Evolutionary conservation across 75 land plant genomes (phyloP).

Genomic region (Pinus tabuliformis): DNA sequence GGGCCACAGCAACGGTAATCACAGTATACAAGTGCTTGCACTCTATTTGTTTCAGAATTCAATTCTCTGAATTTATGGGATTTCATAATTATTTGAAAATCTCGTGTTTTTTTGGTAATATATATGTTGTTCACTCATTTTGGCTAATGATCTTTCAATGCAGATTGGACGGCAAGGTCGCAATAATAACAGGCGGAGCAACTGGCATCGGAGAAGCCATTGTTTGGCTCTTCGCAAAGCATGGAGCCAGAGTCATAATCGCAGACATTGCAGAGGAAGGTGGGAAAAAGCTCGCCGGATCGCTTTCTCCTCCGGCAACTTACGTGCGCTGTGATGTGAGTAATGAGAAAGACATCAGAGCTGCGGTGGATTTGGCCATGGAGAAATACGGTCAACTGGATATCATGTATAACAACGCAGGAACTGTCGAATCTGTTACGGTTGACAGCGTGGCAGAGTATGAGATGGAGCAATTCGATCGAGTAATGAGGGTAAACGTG

Average conservation of each 20-base stretch:
- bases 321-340: slow-evolving; percentile 55
- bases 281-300: slow-evolving; percentile 22
- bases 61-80: too few relatives aligned
- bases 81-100: too few relatives aligned
- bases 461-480: slow-evolving; percentile 9
- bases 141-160: background rate
- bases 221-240: slow-evolving; percentile 27
- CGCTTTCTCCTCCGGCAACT: slow-evolving; percentile 37
- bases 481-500: slow-evolving; percentile 28
- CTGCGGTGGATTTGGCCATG: slow-evolving; percentile 43
- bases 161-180: slow-evolving; percentile 63
- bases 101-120: too few relatives aligned
- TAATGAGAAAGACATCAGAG: slow-evolving; percentile 31
- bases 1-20: too few relatives aligned
- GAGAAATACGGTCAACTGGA: slow-evolving; percentile 42
- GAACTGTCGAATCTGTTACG: slow-evolving; percentile 21
- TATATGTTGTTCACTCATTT: too few relatives aligned
- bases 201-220: slow-evolving; percentile 55
- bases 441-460: slow-evolving; percentile 20
- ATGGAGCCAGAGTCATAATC: slow-evolving; percentile 48
- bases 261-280: slow-evolving; percentile 30
- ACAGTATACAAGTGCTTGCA: too few relatives aligned
- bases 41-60: too few relatives aligned
- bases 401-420: slow-evolving; percentile 78
- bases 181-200: slow-evolving; percentile 63